These are phyloP conservation scores for Nakazawaea ishiwadae DNA, from an alignment of 805 yeast species.

Conservation along the genomic window DNA sequence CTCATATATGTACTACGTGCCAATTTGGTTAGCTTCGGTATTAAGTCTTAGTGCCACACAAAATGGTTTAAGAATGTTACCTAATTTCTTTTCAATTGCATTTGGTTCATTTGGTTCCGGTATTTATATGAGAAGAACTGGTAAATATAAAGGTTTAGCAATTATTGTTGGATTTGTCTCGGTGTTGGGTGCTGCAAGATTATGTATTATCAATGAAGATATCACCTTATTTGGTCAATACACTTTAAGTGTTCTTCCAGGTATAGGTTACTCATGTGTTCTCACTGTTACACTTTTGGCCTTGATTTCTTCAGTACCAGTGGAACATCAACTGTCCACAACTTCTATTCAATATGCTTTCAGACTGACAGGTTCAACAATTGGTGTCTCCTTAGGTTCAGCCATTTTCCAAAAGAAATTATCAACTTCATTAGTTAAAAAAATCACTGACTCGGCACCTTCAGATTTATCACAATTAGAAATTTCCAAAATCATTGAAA, in stretches of 20 bases:
- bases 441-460: slow-evolving; percentile 2
- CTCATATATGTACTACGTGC: slow-evolving; percentile 62
- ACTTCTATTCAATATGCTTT: slow-evolving; percentile 84
- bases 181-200: slow-evolving; percentile 37
- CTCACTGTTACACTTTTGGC: slow-evolving; percentile 67
- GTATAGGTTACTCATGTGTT: slow-evolving; percentile 58
- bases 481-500: slow-evolving; percentile 7
- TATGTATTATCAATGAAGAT: slow-evolving; percentile 22
- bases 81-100: slow-evolving; percentile 63
- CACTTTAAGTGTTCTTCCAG: slow-evolving; percentile 42
- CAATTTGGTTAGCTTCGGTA: slow-evolving; percentile 60
- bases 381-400: slow-evolving; percentile 70
- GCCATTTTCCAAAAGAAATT: slow-evolving; percentile 58
- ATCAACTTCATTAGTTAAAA: slow-evolving; percentile 21
- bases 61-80: slow-evolving; percentile 49
- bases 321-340: slow-evolving; percentile 67
- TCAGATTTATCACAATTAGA: background rate
- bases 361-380: slow-evolving; percentile 81
- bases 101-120: slow-evolving; percentile 63
- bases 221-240: slow-evolving; percentile 32
- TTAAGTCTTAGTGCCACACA: slow-evolving; percentile 47
- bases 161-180: slow-evolving; percentile 35
- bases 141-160: slow-evolving; percentile 49
- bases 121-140: slow-evolving; percentile 59
- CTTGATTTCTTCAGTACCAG: slow-evolving; percentile 66